Conservation (phyloP, 768 basidiomycete genomes). For the Gautieria morchelliformis region DNA sequence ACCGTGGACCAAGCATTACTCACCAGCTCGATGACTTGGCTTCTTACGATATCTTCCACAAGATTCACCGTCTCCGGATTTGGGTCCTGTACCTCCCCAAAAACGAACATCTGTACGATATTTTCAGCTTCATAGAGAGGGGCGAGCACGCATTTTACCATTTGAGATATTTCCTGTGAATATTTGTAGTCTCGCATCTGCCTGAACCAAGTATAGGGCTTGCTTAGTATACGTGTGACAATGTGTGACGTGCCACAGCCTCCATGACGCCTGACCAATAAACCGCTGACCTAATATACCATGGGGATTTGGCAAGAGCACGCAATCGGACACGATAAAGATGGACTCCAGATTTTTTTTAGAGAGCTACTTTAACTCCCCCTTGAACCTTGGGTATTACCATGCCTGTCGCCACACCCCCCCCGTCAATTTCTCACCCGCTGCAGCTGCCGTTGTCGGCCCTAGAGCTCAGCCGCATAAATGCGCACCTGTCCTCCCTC, state of each 20-base stretch:
- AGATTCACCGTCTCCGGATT: conserved; percentile 79
- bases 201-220: too few relatives aligned
- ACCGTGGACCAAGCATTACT: conserved; percentile 11
- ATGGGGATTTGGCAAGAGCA: conserved; percentile 4
- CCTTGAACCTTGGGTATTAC: background rate
- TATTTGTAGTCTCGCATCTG: conserved; percentile 68
- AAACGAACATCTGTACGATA: conserved; percentile 78
- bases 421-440: conserved; percentile 4
- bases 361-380: background rate
- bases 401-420: conserved; percentile 1
- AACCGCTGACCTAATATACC: background rate
- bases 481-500: conserved; percentile 59
- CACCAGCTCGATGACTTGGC: conserved; percentile 87
- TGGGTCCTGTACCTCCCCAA: conserved; percentile 91
- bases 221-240: too few relatives aligned
- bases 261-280: background rate
- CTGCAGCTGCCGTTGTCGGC: conserved; percentile 48
- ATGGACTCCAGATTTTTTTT: background rate
- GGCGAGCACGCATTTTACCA: conserved; percentile 41
- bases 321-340: conserved; percentile 5
- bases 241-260: too few relatives aligned
- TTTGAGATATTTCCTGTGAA: conserved; percentile 86
- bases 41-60: conserved; percentile 90
- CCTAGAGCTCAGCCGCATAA: conserved; percentile 57
- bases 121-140: background rate